Percentiles rank a stretch among this genome's conserved stretches.
These are phyloP conservation scores for Ascocoryne sarcoides DNA, from an alignment of 2,329 filamentous ascomycete species.

Conservation along the genomic window DNA sequence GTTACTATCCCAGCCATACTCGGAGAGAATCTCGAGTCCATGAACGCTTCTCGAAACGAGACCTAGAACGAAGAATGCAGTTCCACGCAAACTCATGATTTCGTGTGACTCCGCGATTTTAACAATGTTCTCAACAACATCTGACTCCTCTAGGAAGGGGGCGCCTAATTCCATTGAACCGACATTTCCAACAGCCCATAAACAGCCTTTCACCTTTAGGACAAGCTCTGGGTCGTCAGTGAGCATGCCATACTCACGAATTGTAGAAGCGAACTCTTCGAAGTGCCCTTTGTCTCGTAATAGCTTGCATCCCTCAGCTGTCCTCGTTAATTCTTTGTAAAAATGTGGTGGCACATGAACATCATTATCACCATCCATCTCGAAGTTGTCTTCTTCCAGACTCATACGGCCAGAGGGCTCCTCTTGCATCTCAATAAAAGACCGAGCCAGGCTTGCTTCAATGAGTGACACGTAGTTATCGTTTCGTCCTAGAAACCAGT, in stretches of 20 bases:
- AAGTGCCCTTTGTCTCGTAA: conserved; percentile 93
- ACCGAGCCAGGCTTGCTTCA: conserved; percentile 86
- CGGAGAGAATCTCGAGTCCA: conserved; percentile 81
- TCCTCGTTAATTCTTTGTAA: conserved; percentile 89
- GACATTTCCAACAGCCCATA: conserved; percentile 97
- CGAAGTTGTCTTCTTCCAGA: conserved; percentile 32
- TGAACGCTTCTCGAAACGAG: conserved; percentile 87
- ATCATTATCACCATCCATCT: conserved; percentile 37
- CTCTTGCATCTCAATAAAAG: conserved; percentile 51
- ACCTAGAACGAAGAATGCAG: conserved; percentile 91
- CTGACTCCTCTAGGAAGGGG: conserved; percentile 81
- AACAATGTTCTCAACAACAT: conserved; percentile 81
- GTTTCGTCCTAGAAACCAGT: conserved; percentile 96
- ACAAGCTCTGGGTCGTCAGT: conserved; percentile 78
- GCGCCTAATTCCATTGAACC: conserved; percentile 97
- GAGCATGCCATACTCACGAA: conserved; percentile 78
- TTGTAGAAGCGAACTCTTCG: conserved; percentile 82
- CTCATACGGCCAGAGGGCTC: conserved; percentile 26
- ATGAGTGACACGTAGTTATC: conserved; percentile 93
- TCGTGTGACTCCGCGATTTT: conserved; percentile 80
- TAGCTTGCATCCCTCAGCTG: conserved; percentile 82
- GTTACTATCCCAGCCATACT: conserved; percentile 88
- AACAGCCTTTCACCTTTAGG: conserved; percentile 88
- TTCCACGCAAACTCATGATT: conserved; percentile 88
- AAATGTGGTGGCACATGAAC: conserved; percentile 82